phyloP scores from a whole-genome alignment of 257 asterid species.

The Solanum habrochaites region DNA sequence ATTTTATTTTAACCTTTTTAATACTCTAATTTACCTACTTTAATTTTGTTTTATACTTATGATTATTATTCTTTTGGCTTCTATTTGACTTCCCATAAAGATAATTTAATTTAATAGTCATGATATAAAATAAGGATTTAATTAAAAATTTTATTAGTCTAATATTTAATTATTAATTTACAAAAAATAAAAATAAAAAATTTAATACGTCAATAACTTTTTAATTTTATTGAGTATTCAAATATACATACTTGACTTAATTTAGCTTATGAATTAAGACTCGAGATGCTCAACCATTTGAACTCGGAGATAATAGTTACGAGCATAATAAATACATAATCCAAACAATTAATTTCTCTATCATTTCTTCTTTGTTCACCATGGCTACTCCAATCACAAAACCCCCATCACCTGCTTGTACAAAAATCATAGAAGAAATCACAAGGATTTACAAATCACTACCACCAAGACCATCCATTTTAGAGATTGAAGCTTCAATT shows the following conservation, averaged over 20 bases:
- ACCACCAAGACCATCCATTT: slow-evolving; percentile 56
- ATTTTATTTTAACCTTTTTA: neutral
- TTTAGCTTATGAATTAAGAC: neutral
- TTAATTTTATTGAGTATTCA: too few species aligned
- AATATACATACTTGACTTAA: neutral
- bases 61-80: too few species aligned
- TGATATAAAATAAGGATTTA: too few species aligned
- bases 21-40: neutral
- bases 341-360: neutral
- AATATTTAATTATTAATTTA: too few species aligned
- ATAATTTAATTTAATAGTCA: too few species aligned
- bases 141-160: too few species aligned
- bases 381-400: slow-evolving; percentile 30
- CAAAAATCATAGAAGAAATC: slow-evolving; percentile 47
- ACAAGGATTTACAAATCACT: slow-evolving; percentile 46
- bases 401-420: slow-evolving; percentile 24
- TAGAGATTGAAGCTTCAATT: slow-evolving; percentile 56
- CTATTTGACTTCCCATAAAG: neutral
- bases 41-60: too few species aligned
- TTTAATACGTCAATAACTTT: too few species aligned
- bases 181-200: too few species aligned
- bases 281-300: too few species aligned
- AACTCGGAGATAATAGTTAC: neutral
- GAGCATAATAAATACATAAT: neutral
- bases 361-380: neutral